Base-by-base conservation (phyloP, 2,329 filamentous ascomycete species). In the Penicillium sp. region DNA sequence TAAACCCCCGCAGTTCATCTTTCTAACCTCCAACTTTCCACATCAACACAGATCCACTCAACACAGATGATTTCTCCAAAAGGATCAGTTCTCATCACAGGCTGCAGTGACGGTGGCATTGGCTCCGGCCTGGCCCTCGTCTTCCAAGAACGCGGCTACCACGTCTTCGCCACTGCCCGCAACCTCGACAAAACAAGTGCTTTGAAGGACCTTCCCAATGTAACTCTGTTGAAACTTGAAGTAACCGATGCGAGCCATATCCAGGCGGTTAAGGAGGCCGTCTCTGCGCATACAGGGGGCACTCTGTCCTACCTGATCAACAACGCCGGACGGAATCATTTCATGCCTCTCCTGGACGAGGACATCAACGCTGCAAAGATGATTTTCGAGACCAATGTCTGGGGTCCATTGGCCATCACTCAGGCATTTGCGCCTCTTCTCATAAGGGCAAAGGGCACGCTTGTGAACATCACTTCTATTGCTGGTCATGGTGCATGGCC, bases 121-220 rank as follows among this genome's bases (percentile, higher is more conserved):
- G 71, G 72, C 23, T 59, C 62, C 28, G 66, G 66, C 9, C 59
- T 75, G 5, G 72, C 64, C 3, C 42, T 59, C 2, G 59, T 52
- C 6, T 72, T 74, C 50, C 66, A 67, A 9, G 38, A 51, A 24
- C 55, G 51, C 25, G 65, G 66, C 31, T 65, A 63, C 40, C 65
- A 62, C 5, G 69, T 75, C 41, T 70, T 72, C 50, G 72, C 71
- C 1, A 71, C 72, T 0, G 63, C 64, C 2, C 66, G 71, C 7
- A 57, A 52, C 39, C 25, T 54, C 1, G 24, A 53, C 8, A 71
- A 70, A 44, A 62, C 69, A 49, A 45, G 47, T 3, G 27, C 56
- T 3, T 57, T 66, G n/a, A 42, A 40, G 2, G 39, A 44, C 12
- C 41, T 60, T 6, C 46, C 46, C 2, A 64, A 63, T 25, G 54